phyloP scores from a whole-genome alignment of 2,329 filamentous ascomycete species.

The Pseudonectria foliicola region DNA sequence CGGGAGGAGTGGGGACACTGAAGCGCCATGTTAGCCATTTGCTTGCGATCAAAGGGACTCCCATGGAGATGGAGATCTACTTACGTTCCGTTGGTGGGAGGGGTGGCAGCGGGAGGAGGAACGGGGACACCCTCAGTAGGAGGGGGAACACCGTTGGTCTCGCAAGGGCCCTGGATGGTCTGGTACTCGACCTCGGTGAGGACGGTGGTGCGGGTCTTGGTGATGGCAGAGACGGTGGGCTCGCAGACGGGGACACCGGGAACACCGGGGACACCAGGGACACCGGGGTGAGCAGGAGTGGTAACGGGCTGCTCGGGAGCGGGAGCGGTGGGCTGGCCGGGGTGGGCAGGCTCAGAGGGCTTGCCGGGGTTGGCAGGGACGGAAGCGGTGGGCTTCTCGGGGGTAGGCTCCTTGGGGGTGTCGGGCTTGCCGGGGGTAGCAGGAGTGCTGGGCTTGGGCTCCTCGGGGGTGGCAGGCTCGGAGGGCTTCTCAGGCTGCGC shows the following conservation, averaged over 20 bases:
- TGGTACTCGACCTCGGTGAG: constrained; percentile 48
- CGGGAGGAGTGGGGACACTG: constrained; percentile 15
- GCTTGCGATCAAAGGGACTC: constrained; percentile 6
- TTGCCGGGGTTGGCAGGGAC: constrained; percentile 6
- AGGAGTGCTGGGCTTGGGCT: too few species aligned
- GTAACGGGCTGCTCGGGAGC: constrained; percentile 18
- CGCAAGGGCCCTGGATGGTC: constrained; percentile 24
- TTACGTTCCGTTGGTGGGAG: constrained; percentile 27
- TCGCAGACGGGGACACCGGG: constrained; percentile 20
- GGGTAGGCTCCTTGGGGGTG: constrained; percentile 9
- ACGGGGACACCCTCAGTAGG: constrained; percentile 15
- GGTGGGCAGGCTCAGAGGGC: constrained; percentile 9
- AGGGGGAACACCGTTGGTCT: constrained; percentile 9
- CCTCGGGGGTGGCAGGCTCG: constrained; percentile 2
- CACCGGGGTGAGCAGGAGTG: constrained; percentile 6
- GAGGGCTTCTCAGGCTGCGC: constrained; percentile 7
- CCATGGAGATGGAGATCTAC: constrained; percentile 7
- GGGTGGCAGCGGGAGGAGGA: constrained; percentile 20
- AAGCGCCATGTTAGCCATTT: constrained; percentile 5
- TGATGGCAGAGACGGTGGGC: constrained; percentile 43
- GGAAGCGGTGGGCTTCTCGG: constrained; percentile 6
- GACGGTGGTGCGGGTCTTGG: constrained; percentile 50
- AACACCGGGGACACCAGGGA: too few species aligned
- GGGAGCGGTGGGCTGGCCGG: constrained; percentile 9
- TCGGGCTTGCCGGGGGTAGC: constrained; percentile 7